Evolutionary conservation across 2,329 filamentous ascomycete species (phyloP), one percentile per base, ranked within the genome.

Genomic region (Colletotrichum navitas): DNA sequence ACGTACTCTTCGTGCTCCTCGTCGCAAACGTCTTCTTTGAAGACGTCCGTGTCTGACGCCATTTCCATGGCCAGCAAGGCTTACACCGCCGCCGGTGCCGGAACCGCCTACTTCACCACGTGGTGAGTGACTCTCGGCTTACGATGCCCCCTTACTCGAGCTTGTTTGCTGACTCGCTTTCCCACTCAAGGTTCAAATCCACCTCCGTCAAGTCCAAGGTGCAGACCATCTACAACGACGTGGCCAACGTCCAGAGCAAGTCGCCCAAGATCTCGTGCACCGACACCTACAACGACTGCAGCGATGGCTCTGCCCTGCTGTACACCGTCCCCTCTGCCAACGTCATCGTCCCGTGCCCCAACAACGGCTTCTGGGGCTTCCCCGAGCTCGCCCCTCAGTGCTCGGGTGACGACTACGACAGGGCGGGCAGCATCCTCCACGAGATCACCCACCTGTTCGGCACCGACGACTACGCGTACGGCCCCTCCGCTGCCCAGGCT

Each of bases 341-440:
- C 32, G 69, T 72, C 32, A 72, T 72, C n/a, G 69, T 72, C 1
- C 69, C 69, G 26, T 72, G 69, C 69, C 52, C 69, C 45, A 69
- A 69, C 69, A 72, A 72, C 65, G 69, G 69, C 59, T 72, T 64
- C 65, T 72, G 69, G 69, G 69, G 16, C 32, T 72, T 72, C 54
- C 65, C 69, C 8, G 69, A 72, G 60, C 24, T 69, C n/a, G 69
- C 69, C 0, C 18, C 69, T 5, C 45, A 60, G 47, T 72, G 69
- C 65, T 21, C 65, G 2, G 65, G 69, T 7, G 69, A 72, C 54
- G 69, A 72, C 39, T 72, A 68, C 54, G 69, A 72, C 69, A 41
- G 45, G 16, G 69, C 65, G 2, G 69, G 69, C n/a, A 63, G 59
- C 65, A 60, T 72, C 1, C 69, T 72, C 0, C 69, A 72, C 60